phyloP scores from a whole-genome alignment of 371 early-diverging fungal species.

The Fennellomyces sp. region DNA sequence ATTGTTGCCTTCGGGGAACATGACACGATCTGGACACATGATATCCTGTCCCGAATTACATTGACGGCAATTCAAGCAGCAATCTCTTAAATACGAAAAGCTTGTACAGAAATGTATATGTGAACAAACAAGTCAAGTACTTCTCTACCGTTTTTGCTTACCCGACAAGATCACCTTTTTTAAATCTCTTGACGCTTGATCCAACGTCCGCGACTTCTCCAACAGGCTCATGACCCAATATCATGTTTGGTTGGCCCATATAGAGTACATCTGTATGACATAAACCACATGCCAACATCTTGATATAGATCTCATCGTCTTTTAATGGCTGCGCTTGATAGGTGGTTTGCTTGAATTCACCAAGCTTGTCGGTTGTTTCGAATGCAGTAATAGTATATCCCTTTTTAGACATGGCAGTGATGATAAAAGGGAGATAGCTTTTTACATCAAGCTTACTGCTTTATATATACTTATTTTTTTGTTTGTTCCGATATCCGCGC shows the following conservation, averaged over 20 bases:
- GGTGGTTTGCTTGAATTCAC: slow-evolving; percentile 22
- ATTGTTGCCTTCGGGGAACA: slow-evolving; percentile 53
- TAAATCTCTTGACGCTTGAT: slow-evolving; percentile 36
- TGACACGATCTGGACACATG: slow-evolving; percentile 39
- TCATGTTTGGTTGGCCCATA: slow-evolving; percentile 19
- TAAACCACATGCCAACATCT: slow-evolving; percentile 56
- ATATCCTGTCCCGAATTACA: slow-evolving; percentile 51
- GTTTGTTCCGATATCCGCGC: too few relatives aligned
- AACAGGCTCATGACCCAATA: slow-evolving; percentile 56
- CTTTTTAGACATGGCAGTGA: background rate
- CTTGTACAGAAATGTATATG: too few relatives aligned
- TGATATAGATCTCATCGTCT: slow-evolving; percentile 33
- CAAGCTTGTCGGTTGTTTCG: slow-evolving; percentile 13
- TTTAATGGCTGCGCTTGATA: slow-evolving; percentile 19
- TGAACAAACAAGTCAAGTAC: too few relatives aligned
- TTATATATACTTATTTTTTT: too few relatives aligned
- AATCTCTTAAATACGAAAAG: slow-evolving; percentile 37
- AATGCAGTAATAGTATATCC: slow-evolving; percentile 19
- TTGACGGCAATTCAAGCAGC: slow-evolving; percentile 47
- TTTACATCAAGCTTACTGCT: too few relatives aligned
- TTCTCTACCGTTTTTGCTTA: too few relatives aligned
- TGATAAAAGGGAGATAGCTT: background rate
- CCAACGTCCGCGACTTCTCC: slow-evolving; percentile 52
- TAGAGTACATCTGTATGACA: slow-evolving; percentile 55
- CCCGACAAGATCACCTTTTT: slow-evolving; percentile 60